Conservation (phyloP, 2,329 filamentous ascomycete species). For the Colletotrichum sp. region DNA sequence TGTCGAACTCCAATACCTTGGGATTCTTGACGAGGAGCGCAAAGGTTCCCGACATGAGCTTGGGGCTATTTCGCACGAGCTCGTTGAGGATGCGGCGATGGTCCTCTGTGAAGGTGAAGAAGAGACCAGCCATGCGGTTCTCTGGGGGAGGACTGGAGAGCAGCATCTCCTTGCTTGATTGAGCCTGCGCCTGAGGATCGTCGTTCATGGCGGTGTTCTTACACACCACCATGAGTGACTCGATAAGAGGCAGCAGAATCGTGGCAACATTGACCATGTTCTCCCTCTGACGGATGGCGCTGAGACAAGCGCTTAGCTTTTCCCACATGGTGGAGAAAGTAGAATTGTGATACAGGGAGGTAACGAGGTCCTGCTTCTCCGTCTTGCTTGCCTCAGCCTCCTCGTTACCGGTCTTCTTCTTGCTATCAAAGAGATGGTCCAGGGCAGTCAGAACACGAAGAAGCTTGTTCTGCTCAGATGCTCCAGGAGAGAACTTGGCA, state of each 20-base stretch:
- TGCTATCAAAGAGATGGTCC: conserved; percentile 92
- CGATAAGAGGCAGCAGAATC: conserved; percentile 91
- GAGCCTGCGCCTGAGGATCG: conserved; percentile 45
- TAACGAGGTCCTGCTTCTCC: conserved; percentile 83
- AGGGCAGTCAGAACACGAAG: conserved; percentile 90
- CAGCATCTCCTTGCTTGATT: conserved; percentile 65
- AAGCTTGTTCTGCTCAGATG: conserved; percentile 95
- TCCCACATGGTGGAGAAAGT: conserved; percentile 93
- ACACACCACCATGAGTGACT: conserved; percentile 98
- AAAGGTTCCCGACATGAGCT: conserved; percentile 98
- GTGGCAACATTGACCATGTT: conserved; percentile 98
- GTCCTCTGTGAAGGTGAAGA: conserved; percentile 97
- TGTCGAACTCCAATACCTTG: conserved; percentile 98
- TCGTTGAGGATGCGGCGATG: conserved; percentile 98
- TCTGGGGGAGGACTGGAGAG: conserved; percentile 78
- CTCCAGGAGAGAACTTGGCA: conserved; percentile 93
- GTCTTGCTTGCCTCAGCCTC: conserved; percentile 58
- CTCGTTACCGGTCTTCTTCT: conserved; percentile 61
- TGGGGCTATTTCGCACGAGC: conserved; percentile 94
- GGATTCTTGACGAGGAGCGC: conserved; percentile 96
- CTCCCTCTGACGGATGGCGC: conserved; percentile 86
- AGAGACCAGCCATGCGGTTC: conserved; percentile 83
- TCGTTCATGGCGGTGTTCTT: conserved; percentile 92
- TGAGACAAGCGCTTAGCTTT: conserved; percentile 87
- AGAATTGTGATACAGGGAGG: conserved; percentile 86